Conservation (phyloP, 75 land plant genomes). For the Selaginella tamariscina region DNA sequence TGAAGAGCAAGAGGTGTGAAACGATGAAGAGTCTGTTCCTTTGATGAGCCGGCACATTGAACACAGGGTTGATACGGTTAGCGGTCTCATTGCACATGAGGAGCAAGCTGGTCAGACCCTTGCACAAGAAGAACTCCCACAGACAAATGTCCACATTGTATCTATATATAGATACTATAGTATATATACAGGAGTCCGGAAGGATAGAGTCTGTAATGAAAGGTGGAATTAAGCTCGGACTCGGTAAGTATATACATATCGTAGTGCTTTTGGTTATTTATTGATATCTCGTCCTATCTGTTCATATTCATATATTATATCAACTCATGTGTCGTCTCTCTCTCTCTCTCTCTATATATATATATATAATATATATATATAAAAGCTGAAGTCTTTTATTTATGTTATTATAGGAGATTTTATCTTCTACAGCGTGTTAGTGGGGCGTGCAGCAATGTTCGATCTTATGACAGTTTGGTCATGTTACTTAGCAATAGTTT, state of each 20-base stretch:
- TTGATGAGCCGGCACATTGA: not conserved
- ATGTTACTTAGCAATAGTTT: constrained; percentile 77
- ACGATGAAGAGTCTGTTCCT: not conserved
- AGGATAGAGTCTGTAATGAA: constrained; percentile 12
- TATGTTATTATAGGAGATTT: constrained; percentile 85
- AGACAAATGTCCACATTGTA: too few relatives aligned
- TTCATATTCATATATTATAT: too few relatives aligned
- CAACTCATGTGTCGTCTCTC: too few relatives aligned
- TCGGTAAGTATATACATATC: too few relatives aligned
- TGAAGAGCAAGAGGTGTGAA: not conserved
- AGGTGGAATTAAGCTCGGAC: constrained; percentile 89
- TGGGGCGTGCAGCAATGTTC: constrained; percentile 76
- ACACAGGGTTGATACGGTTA: not conserved
- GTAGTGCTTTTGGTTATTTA: too few relatives aligned
- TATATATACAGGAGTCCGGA: not conserved
- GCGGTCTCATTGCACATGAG: not conserved
- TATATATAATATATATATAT: too few relatives aligned
- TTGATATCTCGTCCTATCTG: too few relatives aligned
- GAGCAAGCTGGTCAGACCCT: not conserved
- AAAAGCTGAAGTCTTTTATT: too few relatives aligned
- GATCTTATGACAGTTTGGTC: constrained; percentile 78
- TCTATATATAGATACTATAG: too few relatives aligned
- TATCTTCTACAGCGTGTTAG: constrained; percentile 74
- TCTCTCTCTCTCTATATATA: too few relatives aligned
- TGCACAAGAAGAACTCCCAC: not conserved